A percentile compares a stretch with the other conserved stretches of the same genome.
These are phyloP conservation scores for Camelina hispida DNA, from an alignment of 345 rosid genomes.

Conservation along the genomic window DNA sequence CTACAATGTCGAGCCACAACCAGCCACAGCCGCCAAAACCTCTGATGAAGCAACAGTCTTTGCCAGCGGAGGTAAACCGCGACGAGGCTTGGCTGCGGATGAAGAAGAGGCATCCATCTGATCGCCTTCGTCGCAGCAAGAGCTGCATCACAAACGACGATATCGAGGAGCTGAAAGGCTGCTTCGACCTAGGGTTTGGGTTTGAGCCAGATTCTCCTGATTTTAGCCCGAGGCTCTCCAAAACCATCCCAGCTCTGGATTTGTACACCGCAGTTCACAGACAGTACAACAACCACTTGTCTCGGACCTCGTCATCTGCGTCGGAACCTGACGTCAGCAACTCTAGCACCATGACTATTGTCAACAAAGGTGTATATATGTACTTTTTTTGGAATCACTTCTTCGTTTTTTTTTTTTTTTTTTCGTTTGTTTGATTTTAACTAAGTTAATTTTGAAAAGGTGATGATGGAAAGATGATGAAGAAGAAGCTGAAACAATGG, in stretches of 20 bases:
- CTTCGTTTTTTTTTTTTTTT: too few species aligned
- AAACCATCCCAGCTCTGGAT: conserved; percentile 73
- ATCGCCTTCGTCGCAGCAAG: conserved; percentile 36
- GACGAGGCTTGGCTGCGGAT: conserved; percentile 73
- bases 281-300: conserved; percentile 54
- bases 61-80: conserved; percentile 64
- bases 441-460: conserved; percentile 41
- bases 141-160: conserved; percentile 74
- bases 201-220: conserved; percentile 68
- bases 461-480: conserved; percentile 66
- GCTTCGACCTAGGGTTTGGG: conserved; percentile 83
- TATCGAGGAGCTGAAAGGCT: conserved; percentile 76
- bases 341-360: conserved; percentile 39
- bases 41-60: conserved; percentile 68
- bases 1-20: conserved; percentile 33
- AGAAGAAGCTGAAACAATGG: conserved; percentile 84
- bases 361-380: conserved; percentile 56
- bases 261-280: conserved; percentile 68
- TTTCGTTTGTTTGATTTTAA: background rate
- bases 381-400: too few species aligned
- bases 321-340: conserved; percentile 48
- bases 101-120: conserved; percentile 39
- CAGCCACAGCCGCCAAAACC: conserved; percentile 39
- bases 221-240: conserved; percentile 59
- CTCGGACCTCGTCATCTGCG: conserved; percentile 55